Evolutionary conservation across 495 filamentous ascomycete species (phyloP).

Genomic region (Neurospora sp.): DNA sequence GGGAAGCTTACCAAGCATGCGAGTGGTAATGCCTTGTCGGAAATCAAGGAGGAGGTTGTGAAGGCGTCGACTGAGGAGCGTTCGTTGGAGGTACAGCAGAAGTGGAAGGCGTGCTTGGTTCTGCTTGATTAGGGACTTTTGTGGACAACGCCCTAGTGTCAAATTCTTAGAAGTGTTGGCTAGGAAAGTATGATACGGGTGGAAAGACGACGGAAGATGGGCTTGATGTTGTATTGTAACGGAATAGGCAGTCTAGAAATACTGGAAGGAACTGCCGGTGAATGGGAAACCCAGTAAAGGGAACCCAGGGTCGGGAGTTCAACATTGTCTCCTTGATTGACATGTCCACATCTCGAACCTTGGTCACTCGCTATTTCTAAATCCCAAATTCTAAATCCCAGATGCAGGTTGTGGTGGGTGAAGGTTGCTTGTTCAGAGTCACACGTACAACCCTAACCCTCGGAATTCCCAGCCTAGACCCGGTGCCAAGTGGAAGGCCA

Average conservation of each 20-base stretch:
- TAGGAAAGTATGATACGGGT: neutral
- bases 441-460: neutral
- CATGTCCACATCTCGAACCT: neutral
- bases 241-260: neutral
- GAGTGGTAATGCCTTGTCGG: neutral
- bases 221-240: neutral
- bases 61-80: slow-evolving; percentile 27
- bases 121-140: slow-evolving; percentile 2
- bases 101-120: slow-evolving; percentile 17
- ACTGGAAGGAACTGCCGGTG: neutral
- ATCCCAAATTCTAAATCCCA: neutral
- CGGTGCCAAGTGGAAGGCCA: neutral
- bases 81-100: slow-evolving; percentile 33
- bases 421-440: neutral
- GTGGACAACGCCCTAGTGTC: neutral
- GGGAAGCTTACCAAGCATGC: slow-evolving; percentile 2
- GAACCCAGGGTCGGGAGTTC: neutral
- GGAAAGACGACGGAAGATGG: neutral
- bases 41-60: slow-evolving; percentile 12
- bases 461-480: neutral
- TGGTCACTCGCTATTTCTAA: neutral
- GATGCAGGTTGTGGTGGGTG: neutral
- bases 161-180: neutral
- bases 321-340: neutral
- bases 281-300: neutral